Conservation (phyloP, 2,329 filamentous ascomycete genomes). For the Leptographium wingfieldii region DNA sequence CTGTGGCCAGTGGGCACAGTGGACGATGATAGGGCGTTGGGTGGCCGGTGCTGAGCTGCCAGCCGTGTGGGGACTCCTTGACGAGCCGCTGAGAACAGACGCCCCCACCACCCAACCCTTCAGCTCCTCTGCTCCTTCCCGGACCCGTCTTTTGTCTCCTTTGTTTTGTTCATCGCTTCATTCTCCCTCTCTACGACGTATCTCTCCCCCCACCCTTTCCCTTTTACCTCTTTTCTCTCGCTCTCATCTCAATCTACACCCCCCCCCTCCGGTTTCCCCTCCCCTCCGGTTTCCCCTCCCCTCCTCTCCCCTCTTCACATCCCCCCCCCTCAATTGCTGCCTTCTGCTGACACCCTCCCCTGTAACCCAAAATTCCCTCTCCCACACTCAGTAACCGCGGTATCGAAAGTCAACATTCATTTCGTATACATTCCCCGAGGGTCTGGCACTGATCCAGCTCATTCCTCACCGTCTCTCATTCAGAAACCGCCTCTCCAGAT, state of each 20-base stretch:
- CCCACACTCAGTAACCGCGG: no score
- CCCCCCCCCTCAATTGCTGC: background rate
- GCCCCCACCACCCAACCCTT: background rate
- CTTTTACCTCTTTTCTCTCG: no score
- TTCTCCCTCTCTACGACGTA: no score
- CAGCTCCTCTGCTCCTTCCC: background rate
- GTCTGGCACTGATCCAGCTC: background rate
- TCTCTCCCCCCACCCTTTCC: no score
- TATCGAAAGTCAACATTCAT: background rate
- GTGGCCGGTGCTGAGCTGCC: background rate
- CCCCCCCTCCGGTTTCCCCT: background rate
- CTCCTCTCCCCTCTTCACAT: background rate
- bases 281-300: no score
- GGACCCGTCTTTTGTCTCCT: background rate
- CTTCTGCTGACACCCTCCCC: no score
- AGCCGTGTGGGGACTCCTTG: conserved; percentile 2
- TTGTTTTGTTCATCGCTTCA: background rate
- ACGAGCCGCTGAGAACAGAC: conserved; percentile 4
- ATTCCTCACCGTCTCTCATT: background rate
- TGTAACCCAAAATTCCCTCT: no score
- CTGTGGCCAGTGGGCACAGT: no score
- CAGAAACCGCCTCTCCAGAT: background rate
- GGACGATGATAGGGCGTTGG: background rate
- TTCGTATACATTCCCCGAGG: background rate
- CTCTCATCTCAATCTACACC: no score